Percentiles rank a stretch among this genome's conserved stretches.
Evolutionary conservation across 2,329 filamentous ascomycete species (phyloP).

Genomic region (Penicillium sp.): DNA sequence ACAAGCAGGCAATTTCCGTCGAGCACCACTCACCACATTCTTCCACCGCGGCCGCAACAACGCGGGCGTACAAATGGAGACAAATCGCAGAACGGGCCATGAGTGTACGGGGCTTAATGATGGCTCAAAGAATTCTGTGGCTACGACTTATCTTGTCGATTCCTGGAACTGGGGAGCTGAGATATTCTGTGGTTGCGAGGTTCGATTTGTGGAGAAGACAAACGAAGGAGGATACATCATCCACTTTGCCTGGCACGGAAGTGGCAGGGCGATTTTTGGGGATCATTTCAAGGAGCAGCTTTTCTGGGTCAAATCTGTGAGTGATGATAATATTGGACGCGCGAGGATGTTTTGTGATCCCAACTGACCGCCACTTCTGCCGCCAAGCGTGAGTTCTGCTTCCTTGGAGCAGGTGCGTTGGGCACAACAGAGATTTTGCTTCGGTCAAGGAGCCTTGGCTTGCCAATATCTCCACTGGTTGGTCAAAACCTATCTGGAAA

Average conservation of each 20-base stretch:
- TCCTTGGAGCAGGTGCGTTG: constrained; percentile 65
- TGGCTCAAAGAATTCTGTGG: constrained; percentile 59
- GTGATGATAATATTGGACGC: neutral
- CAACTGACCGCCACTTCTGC: neutral
- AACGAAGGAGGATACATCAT: constrained; percentile 60
- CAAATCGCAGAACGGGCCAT: constrained; percentile 62
- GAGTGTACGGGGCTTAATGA: constrained; percentile 68
- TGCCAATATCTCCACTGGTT: constrained; percentile 59
- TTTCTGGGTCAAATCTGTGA: constrained; percentile 64
- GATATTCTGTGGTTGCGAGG: constrained; percentile 70
- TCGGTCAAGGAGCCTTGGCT: constrained; percentile 59
- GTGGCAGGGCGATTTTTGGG: constrained; percentile 56
- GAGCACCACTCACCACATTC: constrained; percentile 63
- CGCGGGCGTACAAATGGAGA: constrained; percentile 65
- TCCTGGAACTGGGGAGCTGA: constrained; percentile 73
- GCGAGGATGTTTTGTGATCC: neutral
- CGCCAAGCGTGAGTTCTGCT: constrained; percentile 57
- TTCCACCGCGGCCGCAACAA: constrained; percentile 63
- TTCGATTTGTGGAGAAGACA: constrained; percentile 62
- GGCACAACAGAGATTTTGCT: constrained; percentile 68
- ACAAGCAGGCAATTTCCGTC: constrained; percentile 55
- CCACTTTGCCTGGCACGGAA: constrained; percentile 66
- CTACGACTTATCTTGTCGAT: constrained; percentile 66
- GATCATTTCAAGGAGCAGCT: constrained; percentile 58
- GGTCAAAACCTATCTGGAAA: constrained; percentile 38